These are phyloP conservation scores for Dalbergia cultrata DNA, from an alignment of 306 rosid species.

Conservation along the genomic window DNA sequence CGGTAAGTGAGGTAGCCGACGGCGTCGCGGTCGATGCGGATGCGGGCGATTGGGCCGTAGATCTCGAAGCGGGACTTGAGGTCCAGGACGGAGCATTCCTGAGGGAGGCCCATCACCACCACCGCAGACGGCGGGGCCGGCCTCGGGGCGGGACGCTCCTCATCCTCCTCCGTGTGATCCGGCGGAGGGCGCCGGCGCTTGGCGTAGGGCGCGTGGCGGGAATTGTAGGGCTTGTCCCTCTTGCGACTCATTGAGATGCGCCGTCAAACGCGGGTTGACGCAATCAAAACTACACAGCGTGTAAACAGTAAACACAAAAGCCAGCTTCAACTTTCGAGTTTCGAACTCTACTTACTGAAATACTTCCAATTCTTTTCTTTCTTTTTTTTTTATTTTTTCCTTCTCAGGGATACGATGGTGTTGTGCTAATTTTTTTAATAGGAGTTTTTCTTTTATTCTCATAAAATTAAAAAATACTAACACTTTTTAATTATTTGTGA, in stretches of 20 bases:
- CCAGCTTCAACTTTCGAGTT: not conserved
- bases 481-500: no score
- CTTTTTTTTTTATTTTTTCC: no score
- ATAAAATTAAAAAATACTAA: no score
- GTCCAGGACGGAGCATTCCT: conserved; percentile 85
- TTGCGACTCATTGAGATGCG: conserved; percentile 71
- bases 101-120: conserved; percentile 73
- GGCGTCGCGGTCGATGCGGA: conserved; percentile 87
- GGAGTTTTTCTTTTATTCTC: no score
- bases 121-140: conserved; percentile 84
- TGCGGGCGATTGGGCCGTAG: conserved; percentile 89
- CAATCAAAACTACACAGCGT: not conserved
- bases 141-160: conserved; percentile 56
- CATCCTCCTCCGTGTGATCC: conserved; percentile 46
- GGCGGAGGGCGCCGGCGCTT: conserved; percentile 66
- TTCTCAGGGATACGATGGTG: no score
- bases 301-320: not conserved
- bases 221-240: conserved; percentile 70
- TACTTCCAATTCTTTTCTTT: not conserved
- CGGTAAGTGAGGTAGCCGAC: conserved; percentile 77
- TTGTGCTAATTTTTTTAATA: no score
- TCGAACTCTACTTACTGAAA: not conserved
- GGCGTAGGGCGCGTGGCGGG: conserved; percentile 56
- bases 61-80: conserved; percentile 95
- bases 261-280: not conserved